Evolutionary conservation across 192 early-diverging fungal genomes (phyloP).

Genomic region (Backusella mclennaniae): DNA sequence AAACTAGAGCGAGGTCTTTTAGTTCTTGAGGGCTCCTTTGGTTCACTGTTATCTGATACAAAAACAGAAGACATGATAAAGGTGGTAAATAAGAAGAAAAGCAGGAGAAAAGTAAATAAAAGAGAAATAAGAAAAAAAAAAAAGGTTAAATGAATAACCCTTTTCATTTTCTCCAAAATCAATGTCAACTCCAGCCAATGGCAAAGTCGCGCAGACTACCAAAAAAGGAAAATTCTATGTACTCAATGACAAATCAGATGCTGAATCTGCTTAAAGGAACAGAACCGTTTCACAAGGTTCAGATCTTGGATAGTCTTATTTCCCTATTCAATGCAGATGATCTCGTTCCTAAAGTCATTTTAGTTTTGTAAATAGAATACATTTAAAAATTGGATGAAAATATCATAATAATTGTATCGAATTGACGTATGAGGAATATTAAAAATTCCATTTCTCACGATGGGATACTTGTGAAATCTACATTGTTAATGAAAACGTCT

Average conservation of each 20-base stretch:
- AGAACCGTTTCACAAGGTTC: neutral
- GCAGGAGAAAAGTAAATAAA: neutral
- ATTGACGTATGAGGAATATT: too few relatives aligned
- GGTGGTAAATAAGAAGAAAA: neutral
- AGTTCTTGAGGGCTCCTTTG: slow-evolving; percentile 22
- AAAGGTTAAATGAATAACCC: neutral
- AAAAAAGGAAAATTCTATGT: neutral
- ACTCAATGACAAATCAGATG: neutral
- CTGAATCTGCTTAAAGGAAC: neutral
- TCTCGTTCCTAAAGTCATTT: too few relatives aligned
- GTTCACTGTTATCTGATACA: slow-evolving; percentile 8
- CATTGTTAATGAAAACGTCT: neutral
- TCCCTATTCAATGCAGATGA: too few relatives aligned
- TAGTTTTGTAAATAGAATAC: too few relatives aligned
- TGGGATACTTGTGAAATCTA: neutral
- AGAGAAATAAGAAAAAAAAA: neutral
- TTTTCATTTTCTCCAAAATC: neutral
- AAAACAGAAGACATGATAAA: slow-evolving; percentile 19
- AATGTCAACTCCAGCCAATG: slow-evolving; percentile 6
- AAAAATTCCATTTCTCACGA: too few relatives aligned
- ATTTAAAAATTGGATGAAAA: too few relatives aligned
- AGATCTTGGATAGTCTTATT: neutral
- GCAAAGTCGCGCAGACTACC: neutral
- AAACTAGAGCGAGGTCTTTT: slow-evolving; percentile 36
- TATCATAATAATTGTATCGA: too few relatives aligned